Base-by-base conservation (phyloP, 306 rosid genomes). In the Psophocarpus tetragonolobus region DNA sequence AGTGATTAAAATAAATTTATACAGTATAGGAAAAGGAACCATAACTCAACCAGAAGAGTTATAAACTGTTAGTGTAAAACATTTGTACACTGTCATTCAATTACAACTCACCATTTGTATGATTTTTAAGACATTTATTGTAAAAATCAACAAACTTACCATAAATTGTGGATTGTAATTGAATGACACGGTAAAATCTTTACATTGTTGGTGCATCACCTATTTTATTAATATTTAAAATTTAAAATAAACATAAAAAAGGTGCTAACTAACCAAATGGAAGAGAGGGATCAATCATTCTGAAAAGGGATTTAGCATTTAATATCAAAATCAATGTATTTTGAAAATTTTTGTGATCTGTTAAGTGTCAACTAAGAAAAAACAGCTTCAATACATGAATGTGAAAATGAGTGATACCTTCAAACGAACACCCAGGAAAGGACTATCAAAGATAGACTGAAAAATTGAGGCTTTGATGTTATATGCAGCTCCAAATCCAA, bases 401-500 rank as follows among this genome's bases (percentile, higher is more conserved):
- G 62, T 50, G 48, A 82, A 67, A 67, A 53, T 56, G 33, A 29
- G 57, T 45, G 77, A 72, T 89, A 95, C 98, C 98, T 95, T 89
- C 62, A 91, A 90, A 65, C 84, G 85, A 53, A 73, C 81, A 82
- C 87, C 85, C 35, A 95, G 93, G 86, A 95, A 92, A 72, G 97
- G 97, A 82, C 98, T 87, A 75, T 95, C 98, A 75, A 85, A 87
- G 73, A 87, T 74, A 75, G 96, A 83, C 72, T 87, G 85, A 76
- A 87, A 74, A 82, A 95, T 88, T 78, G 97, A 92, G 73, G 87
- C 87, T 83, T 86, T 81, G 56, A 90, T 75, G 87, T 85, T 85
- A 80, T 89, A 81, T 56, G 97, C 97, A 61, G 92, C 90, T 81
- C 98, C 98, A 86, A 95, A 89, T 85, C 98, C 97, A 77, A 95